Evolutionary conservation across 768 basidiomycete genomes (phyloP).

Genomic region (Ramaria sp.): DNA sequence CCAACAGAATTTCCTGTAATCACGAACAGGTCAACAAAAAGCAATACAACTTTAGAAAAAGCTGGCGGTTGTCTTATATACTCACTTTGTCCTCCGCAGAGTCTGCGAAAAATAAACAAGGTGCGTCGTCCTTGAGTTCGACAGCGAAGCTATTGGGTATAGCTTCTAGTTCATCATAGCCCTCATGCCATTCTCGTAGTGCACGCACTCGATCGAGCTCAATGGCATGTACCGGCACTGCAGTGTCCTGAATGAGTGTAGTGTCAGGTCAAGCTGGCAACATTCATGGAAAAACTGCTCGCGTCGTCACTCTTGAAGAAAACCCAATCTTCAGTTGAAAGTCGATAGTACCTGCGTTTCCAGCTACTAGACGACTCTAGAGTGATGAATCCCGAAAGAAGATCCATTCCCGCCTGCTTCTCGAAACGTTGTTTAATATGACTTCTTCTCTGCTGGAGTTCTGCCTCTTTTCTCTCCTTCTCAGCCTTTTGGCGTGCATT

Average conservation of each 20-base stretch:
- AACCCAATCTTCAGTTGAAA: slow-evolving; percentile 34
- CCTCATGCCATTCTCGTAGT: slow-evolving; percentile 54
- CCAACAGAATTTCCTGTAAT: slow-evolving; percentile 3
- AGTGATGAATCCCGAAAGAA: slow-evolving; percentile 49
- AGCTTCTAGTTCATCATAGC: slow-evolving; percentile 55
- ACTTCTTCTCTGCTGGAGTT: slow-evolving; percentile 28
- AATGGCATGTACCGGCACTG: slow-evolving; percentile 23
- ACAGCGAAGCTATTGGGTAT: slow-evolving; percentile 59
- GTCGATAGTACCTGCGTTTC: slow-evolving; percentile 56
- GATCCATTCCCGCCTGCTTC: slow-evolving; percentile 26
- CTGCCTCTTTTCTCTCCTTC: slow-evolving; percentile 28
- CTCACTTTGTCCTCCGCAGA: slow-evolving; percentile 8
- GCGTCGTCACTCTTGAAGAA: slow-evolving; percentile 47
- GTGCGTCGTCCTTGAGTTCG: slow-evolving; percentile 38
- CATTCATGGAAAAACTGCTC: slow-evolving; percentile 10
- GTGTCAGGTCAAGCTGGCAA: not conserved
- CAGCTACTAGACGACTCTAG: slow-evolving; percentile 47
- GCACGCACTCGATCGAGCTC: slow-evolving; percentile 32
- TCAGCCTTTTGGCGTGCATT: slow-evolving; percentile 36
- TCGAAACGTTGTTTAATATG: slow-evolving; percentile 38
- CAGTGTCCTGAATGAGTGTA: slow-evolving; percentile 20
- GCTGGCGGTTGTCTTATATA: not conserved
- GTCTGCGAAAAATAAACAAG: slow-evolving; percentile 51
- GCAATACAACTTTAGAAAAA: not conserved
- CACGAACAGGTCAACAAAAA: not conserved